Base-by-base conservation (phyloP, 768 basidiomycete species). In the Leccinum sublutescens region DNA sequence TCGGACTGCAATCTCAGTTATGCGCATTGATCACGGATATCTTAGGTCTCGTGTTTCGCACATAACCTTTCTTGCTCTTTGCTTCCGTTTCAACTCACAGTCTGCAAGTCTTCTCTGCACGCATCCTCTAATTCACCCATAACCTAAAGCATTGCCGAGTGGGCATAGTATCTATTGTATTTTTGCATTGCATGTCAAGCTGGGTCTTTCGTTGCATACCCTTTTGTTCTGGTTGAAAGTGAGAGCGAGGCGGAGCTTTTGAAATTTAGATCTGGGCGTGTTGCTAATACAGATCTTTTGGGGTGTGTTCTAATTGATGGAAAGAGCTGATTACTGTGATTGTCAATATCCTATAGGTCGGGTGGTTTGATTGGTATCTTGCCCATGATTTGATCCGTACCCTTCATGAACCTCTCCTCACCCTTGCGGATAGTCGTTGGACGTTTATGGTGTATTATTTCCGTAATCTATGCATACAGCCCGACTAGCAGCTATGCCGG, bases 131-230 rank as follows among this genome's bases (percentile, higher is more conserved):
- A 43, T 14, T 33, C 55, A 36, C 50, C 25, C 27, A 29, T 60
- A 58, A 52, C 36, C 25, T 71, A 59, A 45, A 53, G 27, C 54
- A 50, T 31, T 27, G 56, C 65, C 51, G 19, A 60, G 56, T 38
- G 53, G 52, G 50, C 38, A 36, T 68, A 65, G 57, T 62, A 43
- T 59, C 57, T 61, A 52, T n/a, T 56, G 48, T 58, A 52, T 58
- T 23, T 21, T 54, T 59, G 23, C 52, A 56, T 54, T 38, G 50
- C 54, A 58, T 58, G 23, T 55, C 40, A 43, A 59, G 59, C 19
- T 34, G 33, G 53, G 43, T 47, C 27, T 8, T 31, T n/a, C 14
- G 3, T 54, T 40, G 45, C 45, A 47, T 56, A n/a, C 54, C 58
- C 2, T 49, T 52, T 34, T 25, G 36, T 19, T 34, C 31, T 23